A percentile compares a stretch with the other conserved stretches of the same genome.
These are phyloP conservation scores for Alternaria longipes DNA, from an alignment of 2,329 filamentous ascomycete species.

Conservation along the genomic window DNA sequence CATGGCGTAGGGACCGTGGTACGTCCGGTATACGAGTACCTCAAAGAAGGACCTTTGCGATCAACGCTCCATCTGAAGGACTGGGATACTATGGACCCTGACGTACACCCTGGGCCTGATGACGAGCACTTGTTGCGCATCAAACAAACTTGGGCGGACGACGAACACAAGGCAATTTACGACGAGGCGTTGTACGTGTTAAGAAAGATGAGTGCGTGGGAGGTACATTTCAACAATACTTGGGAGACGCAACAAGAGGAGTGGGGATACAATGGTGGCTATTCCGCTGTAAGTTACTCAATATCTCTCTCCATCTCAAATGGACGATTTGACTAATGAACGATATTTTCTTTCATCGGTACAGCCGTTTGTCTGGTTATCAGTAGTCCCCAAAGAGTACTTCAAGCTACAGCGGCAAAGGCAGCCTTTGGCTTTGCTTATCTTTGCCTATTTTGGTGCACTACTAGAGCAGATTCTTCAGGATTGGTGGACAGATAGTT, in stretches of 20 bases:
- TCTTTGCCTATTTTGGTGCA: slow-evolving; percentile 32
- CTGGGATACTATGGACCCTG: slow-evolving; percentile 23
- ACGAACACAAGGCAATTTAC: slow-evolving; percentile 18
- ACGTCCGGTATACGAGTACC: slow-evolving; percentile 11
- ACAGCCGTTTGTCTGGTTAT: slow-evolving; percentile 32
- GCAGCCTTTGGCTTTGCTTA: slow-evolving; percentile 27
- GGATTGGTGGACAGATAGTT: slow-evolving; percentile 36
- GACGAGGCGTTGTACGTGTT: slow-evolving; percentile 18
- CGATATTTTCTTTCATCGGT: neutral
- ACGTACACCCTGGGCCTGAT: slow-evolving; percentile 1
- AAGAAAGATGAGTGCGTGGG: slow-evolving; percentile 23
- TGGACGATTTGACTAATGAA: neutral
- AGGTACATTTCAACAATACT: slow-evolving; percentile 15
- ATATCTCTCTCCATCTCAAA: neutral
- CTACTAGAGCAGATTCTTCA: slow-evolving; percentile 17
- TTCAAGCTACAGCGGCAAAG: slow-evolving; percentile 27
- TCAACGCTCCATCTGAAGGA: slow-evolving; percentile 22
- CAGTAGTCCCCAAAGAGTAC: slow-evolving; percentile 18
- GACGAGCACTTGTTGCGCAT: slow-evolving; percentile 20
- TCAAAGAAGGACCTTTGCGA: slow-evolving; percentile 23
- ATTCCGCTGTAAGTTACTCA: slow-evolving; percentile 9
- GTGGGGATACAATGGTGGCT: slow-evolving; percentile 23
- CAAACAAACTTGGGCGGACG: slow-evolving; percentile 17
- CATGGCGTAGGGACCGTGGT: slow-evolving; percentile 24
- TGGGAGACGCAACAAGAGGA: neutral